Conservation (phyloP, 169 alveolate species). For the Eimeria mitis region DNA sequence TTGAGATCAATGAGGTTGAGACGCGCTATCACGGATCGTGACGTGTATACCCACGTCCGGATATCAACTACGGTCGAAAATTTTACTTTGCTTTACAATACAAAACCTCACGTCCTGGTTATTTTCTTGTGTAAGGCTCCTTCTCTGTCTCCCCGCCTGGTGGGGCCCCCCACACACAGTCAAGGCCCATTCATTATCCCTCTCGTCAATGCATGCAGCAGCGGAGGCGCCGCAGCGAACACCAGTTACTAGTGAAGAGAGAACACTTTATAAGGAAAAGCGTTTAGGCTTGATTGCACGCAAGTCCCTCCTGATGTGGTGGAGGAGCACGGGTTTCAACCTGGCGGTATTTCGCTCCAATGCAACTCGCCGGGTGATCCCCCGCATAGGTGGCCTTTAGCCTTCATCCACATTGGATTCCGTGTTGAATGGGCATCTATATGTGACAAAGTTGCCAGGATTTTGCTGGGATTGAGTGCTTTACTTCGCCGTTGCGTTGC, state of each 20-base stretch:
- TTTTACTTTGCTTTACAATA: background rate
- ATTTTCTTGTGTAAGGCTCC: background rate
- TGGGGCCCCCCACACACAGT: conserved; percentile 38
- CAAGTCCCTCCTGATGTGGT: conserved; percentile 31
- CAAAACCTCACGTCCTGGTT: background rate
- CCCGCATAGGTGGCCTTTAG: background rate
- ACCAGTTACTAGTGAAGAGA: background rate
- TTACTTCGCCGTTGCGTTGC: background rate
- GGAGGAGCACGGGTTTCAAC: background rate
- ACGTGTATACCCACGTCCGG: background rate
- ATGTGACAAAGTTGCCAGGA: background rate
- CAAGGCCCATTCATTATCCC: conserved; percentile 31
- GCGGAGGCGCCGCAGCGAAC: background rate
- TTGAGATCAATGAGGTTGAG: background rate
- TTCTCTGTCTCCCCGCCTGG: background rate
- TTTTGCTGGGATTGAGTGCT: background rate
- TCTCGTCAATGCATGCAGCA: conserved; percentile 1
- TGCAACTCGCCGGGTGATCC: background rate
- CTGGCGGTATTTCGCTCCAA: background rate
- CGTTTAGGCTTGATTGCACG: background rate
- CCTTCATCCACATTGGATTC: background rate
- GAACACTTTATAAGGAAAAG: background rate
- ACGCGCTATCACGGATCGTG: background rate
- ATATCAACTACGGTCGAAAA: background rate
- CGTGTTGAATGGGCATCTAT: background rate